phyloP scores from a whole-genome alignment of 768 basidiomycete species.

The Mycena venus region DNA sequence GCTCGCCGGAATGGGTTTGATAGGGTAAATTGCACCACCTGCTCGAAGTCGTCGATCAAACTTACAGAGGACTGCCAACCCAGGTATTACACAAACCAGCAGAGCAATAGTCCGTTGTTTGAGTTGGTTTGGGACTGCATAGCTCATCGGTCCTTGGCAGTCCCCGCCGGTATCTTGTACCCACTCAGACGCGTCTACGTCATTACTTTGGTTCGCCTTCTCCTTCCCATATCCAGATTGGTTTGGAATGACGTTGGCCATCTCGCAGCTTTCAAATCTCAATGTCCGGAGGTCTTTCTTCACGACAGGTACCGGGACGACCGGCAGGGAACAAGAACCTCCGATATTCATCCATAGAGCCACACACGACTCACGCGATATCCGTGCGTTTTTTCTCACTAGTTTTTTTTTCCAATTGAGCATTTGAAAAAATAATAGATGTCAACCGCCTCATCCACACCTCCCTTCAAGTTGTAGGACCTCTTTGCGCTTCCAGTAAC shows the following conservation, averaged over 20 bases:
- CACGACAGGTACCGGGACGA: neutral
- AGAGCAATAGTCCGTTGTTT: too few species aligned
- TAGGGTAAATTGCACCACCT: neutral
- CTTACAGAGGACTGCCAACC: neutral
- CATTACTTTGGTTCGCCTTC: neutral
- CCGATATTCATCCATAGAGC: neutral
- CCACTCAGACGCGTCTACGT: neutral
- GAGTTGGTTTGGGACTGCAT: neutral
- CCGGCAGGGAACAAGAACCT: neutral
- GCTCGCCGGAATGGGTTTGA: neutral
- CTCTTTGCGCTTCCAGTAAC: too few species aligned
- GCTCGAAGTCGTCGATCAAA: neutral
- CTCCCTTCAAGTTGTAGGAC: too few species aligned
- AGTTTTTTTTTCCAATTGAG: neutral
- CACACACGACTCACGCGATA: neutral
- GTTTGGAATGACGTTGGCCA: neutral
- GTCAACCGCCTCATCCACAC: too few species aligned
- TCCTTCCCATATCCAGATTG: neutral
- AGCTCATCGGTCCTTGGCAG: neutral
- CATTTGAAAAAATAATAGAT: neutral
- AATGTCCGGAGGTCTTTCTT: neutral
- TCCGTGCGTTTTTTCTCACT: neutral
- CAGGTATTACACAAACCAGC: too few species aligned
- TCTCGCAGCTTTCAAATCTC: conserved; percentile 1
- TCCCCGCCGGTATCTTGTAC: neutral